phyloP scores from a whole-genome alignment of 768 basidiomycete species.

The Termitomyces sp. region DNA sequence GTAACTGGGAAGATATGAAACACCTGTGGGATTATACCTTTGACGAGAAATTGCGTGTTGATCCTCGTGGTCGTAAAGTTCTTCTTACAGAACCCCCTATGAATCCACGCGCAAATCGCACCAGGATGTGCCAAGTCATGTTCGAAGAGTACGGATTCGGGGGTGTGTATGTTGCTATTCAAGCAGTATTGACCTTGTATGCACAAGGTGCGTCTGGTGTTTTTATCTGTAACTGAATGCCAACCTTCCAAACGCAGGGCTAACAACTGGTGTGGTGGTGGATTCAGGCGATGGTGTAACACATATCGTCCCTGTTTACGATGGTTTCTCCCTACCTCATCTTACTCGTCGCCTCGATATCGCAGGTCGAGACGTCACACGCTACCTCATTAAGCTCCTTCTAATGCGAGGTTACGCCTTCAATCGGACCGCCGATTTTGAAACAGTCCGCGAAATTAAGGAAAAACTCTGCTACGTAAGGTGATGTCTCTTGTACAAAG shows the following conservation, averaged over 20 bases:
- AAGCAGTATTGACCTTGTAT: conserved; percentile 96
- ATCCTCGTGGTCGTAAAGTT: conserved; percentile 83
- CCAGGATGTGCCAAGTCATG: conserved; percentile 97
- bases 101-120: conserved; percentile 93
- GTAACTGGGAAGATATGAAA: conserved; percentile 99
- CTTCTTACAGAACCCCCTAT: conserved; percentile 97
- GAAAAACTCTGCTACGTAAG: conserved; percentile 98
- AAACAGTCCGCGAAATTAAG: conserved; percentile 98
- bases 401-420: conserved; percentile 99
- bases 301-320: conserved; percentile 98
- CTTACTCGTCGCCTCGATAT: conserved; percentile 93
- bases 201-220: conserved; percentile 75
- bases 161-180: conserved; percentile 96
- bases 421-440: conserved; percentile 98
- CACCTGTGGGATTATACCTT: conserved; percentile 99
- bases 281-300: conserved; percentile 99
- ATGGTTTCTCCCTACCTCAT: conserved; percentile 94
- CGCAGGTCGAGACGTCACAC: conserved; percentile 96
- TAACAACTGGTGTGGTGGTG: conserved; percentile 97
- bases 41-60: conserved; percentile 87
- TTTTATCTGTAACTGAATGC: neutral
- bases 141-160: conserved; percentile 98
- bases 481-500: conserved; percentile 32
- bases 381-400: conserved; percentile 98
- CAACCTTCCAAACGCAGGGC: conserved; percentile 43